These are phyloP conservation scores for Periconia sp. DNA, from an alignment of 2,329 filamentous ascomycete species.

Conservation along the genomic window DNA sequence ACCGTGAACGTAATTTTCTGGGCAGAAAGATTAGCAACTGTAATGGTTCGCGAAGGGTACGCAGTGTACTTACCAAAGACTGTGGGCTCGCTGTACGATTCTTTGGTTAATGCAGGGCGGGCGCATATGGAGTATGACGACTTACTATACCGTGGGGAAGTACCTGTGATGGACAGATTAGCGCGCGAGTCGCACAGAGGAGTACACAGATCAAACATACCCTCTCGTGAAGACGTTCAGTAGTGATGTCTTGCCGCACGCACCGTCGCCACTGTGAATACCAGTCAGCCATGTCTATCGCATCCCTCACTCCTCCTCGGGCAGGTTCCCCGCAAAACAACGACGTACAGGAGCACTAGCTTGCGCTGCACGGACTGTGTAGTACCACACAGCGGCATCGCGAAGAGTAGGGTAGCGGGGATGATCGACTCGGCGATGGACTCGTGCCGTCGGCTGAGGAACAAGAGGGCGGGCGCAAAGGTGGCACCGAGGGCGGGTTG, in stretches of 20 bases:
- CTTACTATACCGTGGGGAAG: slow-evolving; percentile 94
- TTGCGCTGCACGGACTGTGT: slow-evolving; percentile 88
- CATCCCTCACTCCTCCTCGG: slow-evolving; percentile 15
- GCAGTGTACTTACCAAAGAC: slow-evolving; percentile 69
- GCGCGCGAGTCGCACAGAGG: slow-evolving; percentile 9
- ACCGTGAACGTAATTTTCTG: slow-evolving; percentile 98
- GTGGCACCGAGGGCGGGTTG: slow-evolving; percentile 21
- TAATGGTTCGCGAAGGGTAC: neutral
- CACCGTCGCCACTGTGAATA: slow-evolving; percentile 80
- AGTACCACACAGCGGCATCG: slow-evolving; percentile 57
- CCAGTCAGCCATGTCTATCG: slow-evolving; percentile 29
- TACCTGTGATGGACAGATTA: slow-evolving; percentile 66
- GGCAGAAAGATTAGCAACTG: slow-evolving; percentile 24
- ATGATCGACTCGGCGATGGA: slow-evolving; percentile 25
- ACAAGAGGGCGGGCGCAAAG: slow-evolving; percentile 31
- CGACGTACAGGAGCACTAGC: slow-evolving; percentile 84
- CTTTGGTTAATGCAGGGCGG: slow-evolving; percentile 23
- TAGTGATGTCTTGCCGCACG: slow-evolving; percentile 94
- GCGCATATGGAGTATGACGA: slow-evolving; percentile 18
- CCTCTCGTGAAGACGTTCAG: slow-evolving; percentile 98
- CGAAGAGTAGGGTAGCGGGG: slow-evolving; percentile 27
- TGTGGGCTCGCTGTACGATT: slow-evolving; percentile 74
- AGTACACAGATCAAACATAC: slow-evolving; percentile 56
- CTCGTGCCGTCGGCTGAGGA: slow-evolving; percentile 30
- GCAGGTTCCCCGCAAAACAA: slow-evolving; percentile 23